Evolutionary conservation across 768 basidiomycete species (phyloP), one percentile per base, ranked within the genome.

Genomic region (Kwoniella dejecticola): DNA sequence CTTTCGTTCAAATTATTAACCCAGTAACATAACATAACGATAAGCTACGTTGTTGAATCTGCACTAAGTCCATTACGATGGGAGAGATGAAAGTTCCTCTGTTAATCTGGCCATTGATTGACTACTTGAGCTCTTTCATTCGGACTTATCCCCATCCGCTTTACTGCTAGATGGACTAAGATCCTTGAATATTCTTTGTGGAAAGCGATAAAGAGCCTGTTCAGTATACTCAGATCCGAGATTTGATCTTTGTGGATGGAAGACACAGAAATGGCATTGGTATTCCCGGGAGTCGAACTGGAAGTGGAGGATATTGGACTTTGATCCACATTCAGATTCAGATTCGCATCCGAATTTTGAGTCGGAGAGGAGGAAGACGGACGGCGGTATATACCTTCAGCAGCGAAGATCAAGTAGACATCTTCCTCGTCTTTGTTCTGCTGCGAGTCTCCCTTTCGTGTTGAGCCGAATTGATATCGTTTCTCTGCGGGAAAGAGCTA

Each of bases 131-230:
- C 3, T 23, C n/a, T n/a, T 6, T 33, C 21, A 6, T n/a, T 7
- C 19, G 33, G 33, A 31, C 30, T 30, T 26, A 56, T 31, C 8
- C 33, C 48, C 40, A 56, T 31, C 8, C 33, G 10, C 27, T 38
- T 44, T n/a, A 42, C 21, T 12, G 56, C 30, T 24, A 57, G 23
- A 48, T 57, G 30, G 11, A 57, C 21, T 27, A 57, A 46, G 12
- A 57, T n/a, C 24, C 56, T 47, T 10, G 56, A 57, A 46, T 57
- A 57, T 2, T 29, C 21, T 26, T 40, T 45, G 19, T 57, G 56
- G 15, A 57, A 57, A 29, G 17, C 21, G 2, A 49, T 30, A 30
- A 57, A 46, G 19, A 47, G 11, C 11, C 21, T 31, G 40, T 47
- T 46, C 8, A 50, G 17, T 6, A 33, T 8, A 42, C 19, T 42